A percentile compares a stretch with the other conserved stretches of the same genome.
Evolutionary conservation across 495 filamentous ascomycete species (phyloP).

Genomic region (Aspergillus mulundensis): DNA sequence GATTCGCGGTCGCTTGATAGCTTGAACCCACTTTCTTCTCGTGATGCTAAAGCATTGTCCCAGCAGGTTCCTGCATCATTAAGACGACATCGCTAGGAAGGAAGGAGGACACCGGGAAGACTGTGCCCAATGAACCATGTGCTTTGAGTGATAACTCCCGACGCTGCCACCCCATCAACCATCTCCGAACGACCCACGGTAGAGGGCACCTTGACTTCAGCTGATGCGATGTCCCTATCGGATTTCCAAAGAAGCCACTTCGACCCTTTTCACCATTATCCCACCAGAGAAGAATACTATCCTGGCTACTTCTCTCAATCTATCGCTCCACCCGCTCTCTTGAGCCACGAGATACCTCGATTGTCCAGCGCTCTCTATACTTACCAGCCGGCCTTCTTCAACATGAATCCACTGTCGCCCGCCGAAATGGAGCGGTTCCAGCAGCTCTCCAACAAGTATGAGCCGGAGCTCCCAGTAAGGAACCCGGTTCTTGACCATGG

Average conservation of each 20-base stretch:
- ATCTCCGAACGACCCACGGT: slow-evolving; percentile 3
- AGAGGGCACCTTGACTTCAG: neutral
- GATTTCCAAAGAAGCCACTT: slow-evolving; percentile 37
- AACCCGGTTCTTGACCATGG: neutral
- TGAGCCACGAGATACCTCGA: slow-evolving; percentile 23
- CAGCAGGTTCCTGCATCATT: slow-evolving; percentile 6
- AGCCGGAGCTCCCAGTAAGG: slow-evolving; percentile 62
- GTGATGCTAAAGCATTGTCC: slow-evolving; percentile 8
- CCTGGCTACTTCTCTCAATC: slow-evolving; percentile 16
- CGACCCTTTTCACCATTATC: slow-evolving; percentile 34
- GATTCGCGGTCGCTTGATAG: neutral
- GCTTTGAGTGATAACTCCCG: slow-evolving; percentile 4
- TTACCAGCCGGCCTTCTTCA: slow-evolving; percentile 18
- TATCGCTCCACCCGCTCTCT: slow-evolving; percentile 20
- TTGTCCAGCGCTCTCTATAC: slow-evolving; percentile 21
- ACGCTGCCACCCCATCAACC: slow-evolving; percentile 9
- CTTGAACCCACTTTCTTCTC: neutral
- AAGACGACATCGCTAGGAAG: neutral
- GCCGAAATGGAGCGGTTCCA: slow-evolving; percentile 53
- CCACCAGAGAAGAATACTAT: slow-evolving; percentile 28
- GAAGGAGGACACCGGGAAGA: neutral
- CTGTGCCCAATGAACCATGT: slow-evolving; percentile 15
- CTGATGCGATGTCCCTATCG: slow-evolving; percentile 45
- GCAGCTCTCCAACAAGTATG: slow-evolving; percentile 57
- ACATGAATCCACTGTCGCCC: slow-evolving; percentile 44